phyloP scores from a whole-genome alignment of 768 basidiomycete species.

The Suillus clintonianus region DNA sequence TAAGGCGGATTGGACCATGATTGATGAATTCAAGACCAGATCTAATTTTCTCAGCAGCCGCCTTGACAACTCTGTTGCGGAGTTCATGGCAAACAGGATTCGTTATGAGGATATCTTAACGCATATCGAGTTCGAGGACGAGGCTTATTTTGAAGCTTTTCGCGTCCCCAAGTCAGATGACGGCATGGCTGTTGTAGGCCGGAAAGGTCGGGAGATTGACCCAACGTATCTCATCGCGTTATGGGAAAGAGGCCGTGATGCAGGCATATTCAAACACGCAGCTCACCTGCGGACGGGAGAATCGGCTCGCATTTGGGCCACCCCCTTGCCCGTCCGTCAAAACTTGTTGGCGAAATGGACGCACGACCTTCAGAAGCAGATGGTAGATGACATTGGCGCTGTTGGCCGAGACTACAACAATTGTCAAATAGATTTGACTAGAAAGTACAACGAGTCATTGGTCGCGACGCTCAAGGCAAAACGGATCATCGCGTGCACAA shows the following conservation, averaged over 20 bases:
- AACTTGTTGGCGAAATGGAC: constrained; percentile 30
- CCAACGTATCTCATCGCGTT: constrained; percentile 41
- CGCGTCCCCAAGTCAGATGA: constrained; percentile 35
- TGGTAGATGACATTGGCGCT: constrained; percentile 31
- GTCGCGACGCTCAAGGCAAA: constrained; percentile 39
- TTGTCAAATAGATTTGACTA: constrained; percentile 29
- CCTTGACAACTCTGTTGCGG: constrained; percentile 30
- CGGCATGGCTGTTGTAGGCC: constrained; percentile 45
- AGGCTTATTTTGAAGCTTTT: constrained; percentile 43
- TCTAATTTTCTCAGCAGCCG: background rate
- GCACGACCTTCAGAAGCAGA: constrained; percentile 33
- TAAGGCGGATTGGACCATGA: constrained; percentile 37
- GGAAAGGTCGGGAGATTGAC: constrained; percentile 34
- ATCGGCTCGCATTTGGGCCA: constrained; percentile 34
- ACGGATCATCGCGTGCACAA: constrained; percentile 62
- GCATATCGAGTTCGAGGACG: constrained; percentile 51
- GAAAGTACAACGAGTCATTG: constrained; percentile 34
- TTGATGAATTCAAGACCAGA: constrained; percentile 37
- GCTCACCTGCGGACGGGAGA: constrained; percentile 16
- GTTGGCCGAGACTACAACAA: constrained; percentile 38
- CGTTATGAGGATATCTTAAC: constrained; percentile 34
- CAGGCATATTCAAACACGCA: constrained; percentile 37
- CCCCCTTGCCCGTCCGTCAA: constrained; percentile 26
- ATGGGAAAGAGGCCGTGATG: constrained; percentile 43
- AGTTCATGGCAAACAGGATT: constrained; percentile 21